phyloP scores from a whole-genome alignment of 1,139 yeast species.

The Ashbya aceris region DNA sequence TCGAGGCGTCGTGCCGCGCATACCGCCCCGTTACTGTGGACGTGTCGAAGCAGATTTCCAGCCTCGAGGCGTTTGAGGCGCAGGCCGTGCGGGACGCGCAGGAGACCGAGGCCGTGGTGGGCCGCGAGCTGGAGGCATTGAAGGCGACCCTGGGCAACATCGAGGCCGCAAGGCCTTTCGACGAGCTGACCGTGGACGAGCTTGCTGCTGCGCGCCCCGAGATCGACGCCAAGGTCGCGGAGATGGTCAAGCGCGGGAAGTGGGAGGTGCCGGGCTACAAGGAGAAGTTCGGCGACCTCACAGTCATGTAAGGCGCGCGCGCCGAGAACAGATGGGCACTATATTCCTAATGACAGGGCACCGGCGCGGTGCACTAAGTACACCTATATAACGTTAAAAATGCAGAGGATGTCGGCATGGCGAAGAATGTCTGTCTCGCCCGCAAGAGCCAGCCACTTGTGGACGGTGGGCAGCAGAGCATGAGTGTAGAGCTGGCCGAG shows the following conservation, averaged over 20 bases:
- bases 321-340: no score
- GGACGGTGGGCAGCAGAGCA: constrained; percentile 2
- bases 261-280: constrained; percentile 98
- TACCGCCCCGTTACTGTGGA: constrained; percentile 84
- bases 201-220: constrained; percentile 94
- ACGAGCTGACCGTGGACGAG: constrained; percentile 91
- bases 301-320: constrained; percentile 49
- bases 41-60: constrained; percentile 79
- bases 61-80: constrained; percentile 87
- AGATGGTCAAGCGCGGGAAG: constrained; percentile 94
- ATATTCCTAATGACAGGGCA: no score
- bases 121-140: constrained; percentile 76
- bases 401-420: no score
- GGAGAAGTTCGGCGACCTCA: constrained; percentile 93
- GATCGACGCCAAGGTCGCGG: constrained; percentile 88
- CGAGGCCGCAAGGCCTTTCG: constrained; percentile 95
- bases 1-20: constrained; percentile 62
- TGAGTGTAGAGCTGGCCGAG: constrained; percentile 33
- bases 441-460: no score
- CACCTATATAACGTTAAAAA: no score
- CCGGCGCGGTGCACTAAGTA: no score
- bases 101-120: constrained; percentile 82
- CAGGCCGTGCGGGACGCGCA: constrained; percentile 95
- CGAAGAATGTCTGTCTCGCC: no score
- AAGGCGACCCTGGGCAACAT: constrained; percentile 85